These are phyloP conservation scores for Funneliformis mosseae DNA, from an alignment of 192 early-diverging fungal genomes.

Conservation along the genomic window DNA sequence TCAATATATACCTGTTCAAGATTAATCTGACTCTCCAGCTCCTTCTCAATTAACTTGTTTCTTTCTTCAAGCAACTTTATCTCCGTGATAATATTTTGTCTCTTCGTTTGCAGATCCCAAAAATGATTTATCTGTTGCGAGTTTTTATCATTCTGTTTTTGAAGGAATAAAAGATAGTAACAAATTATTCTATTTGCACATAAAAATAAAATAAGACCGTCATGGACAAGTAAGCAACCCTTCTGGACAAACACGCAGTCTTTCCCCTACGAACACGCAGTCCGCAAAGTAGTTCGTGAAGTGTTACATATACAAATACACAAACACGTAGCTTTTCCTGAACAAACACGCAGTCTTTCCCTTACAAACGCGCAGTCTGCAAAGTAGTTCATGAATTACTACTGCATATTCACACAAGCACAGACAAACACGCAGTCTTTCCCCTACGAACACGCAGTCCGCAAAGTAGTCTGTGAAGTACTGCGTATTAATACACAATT, in stretches of 20 bases:
- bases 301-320: not conserved
- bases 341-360: constrained; percentile 27
- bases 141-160: constrained; percentile 32
- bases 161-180: not conserved
- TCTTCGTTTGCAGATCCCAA: constrained; percentile 14
- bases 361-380: constrained; percentile 10
- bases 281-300: constrained; percentile 28
- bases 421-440: not conserved
- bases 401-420: no score
- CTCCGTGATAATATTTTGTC: constrained; percentile 14
- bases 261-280: constrained; percentile 12
- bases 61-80: constrained; percentile 18
- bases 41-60: constrained; percentile 18
- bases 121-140: constrained; percentile 23
- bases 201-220: not conserved
- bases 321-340: constrained; percentile 16
- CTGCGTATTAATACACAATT: not conserved
- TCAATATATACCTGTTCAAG: constrained; percentile 25
- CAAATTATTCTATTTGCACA: not conserved
- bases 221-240: constrained; percentile 23
- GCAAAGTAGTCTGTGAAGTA: not conserved
- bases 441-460: not conserved
- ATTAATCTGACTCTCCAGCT: not conserved
- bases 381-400: constrained; percentile 12
- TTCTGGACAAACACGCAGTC: constrained; percentile 25